These are phyloP conservation scores for Hylodesmum podocarpum DNA, from an alignment of 306 rosid species.

Conservation along the genomic window DNA sequence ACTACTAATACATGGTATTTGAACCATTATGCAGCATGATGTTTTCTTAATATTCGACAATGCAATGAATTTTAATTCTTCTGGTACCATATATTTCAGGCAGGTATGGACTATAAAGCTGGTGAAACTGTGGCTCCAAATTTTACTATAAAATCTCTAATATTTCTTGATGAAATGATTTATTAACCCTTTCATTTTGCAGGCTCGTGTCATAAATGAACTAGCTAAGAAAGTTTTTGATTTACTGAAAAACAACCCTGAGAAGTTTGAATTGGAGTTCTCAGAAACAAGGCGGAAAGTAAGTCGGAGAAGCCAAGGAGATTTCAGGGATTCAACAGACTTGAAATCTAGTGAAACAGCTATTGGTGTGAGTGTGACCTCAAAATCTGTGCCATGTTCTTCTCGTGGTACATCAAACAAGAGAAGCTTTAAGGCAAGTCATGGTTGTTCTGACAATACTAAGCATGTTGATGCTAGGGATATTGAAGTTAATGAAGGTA, in stretches of 20 bases:
- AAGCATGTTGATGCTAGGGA: slow-evolving; percentile 25
- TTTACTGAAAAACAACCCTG: slow-evolving; percentile 44
- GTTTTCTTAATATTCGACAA: slow-evolving; percentile 57
- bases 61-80: slow-evolving; percentile 73
- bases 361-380: slow-evolving; percentile 3
- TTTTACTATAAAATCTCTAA: background rate
- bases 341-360: slow-evolving; percentile 32
- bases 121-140: background rate
- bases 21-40: slow-evolving; percentile 55
- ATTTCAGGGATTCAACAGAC: slow-evolving; percentile 34
- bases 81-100: slow-evolving; percentile 60
- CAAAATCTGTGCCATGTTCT: slow-evolving; percentile 28
- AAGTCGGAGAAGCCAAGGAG: slow-evolving; percentile 41
- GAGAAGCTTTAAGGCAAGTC: slow-evolving; percentile 28
- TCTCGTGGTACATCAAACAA: slow-evolving; percentile 27
- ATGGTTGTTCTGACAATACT: slow-evolving; percentile 17
- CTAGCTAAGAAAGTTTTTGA: slow-evolving; percentile 53
- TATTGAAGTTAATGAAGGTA: slow-evolving; percentile 38
- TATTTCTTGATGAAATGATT: slow-evolving; percentile 4
- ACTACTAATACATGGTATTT: slow-evolving; percentile 33
- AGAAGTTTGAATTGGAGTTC: slow-evolving; percentile 55
- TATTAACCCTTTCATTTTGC: slow-evolving; percentile 10
- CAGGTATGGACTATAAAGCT: slow-evolving; percentile 48
- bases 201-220: slow-evolving; percentile 67
- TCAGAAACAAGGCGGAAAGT: slow-evolving; percentile 43